These are phyloP conservation scores for Xylaria arbuscula DNA, from an alignment of 2,329 filamentous ascomycete species.

Conservation along the genomic window DNA sequence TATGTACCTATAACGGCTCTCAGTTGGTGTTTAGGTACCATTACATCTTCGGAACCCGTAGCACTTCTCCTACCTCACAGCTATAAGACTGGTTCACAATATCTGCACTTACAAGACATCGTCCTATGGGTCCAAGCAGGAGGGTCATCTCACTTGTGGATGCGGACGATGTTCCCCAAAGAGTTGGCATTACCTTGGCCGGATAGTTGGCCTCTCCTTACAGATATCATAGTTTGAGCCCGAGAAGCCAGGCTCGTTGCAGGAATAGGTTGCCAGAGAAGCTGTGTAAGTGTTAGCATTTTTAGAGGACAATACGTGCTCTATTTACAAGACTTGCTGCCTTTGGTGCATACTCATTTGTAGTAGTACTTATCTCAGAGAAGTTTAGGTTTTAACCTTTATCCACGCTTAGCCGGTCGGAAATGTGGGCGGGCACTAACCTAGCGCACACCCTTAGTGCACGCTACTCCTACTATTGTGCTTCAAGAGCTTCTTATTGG, in stretches of 20 bases:
- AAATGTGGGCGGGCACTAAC: slow-evolving; percentile 2
- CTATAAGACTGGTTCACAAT: too few relatives aligned
- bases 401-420: too few relatives aligned
- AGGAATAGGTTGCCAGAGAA: slow-evolving; percentile 1
- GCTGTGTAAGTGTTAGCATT: neutral
- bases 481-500: slow-evolving; percentile 15
- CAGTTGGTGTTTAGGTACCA: too few relatives aligned
- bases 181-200: neutral
- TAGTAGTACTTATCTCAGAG: too few relatives aligned
- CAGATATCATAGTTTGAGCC: slow-evolving; percentile 38
- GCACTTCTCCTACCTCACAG: too few relatives aligned
- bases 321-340: too few relatives aligned
- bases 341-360: too few relatives aligned
- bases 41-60: too few relatives aligned
- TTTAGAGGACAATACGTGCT: neutral
- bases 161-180: slow-evolving; percentile 23
- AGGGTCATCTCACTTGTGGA: slow-evolving; percentile 7
- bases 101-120: too few relatives aligned
- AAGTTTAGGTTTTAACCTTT: too few relatives aligned
- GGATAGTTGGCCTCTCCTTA: slow-evolving; percentile 37
- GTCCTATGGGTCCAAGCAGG: neutral
- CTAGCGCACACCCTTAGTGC: neutral
- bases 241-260: slow-evolving; percentile 33
- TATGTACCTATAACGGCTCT: too few relatives aligned
- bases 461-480: neutral